These are phyloP conservation scores for Fusarium newnesense DNA, from an alignment of 2,329 filamentous ascomycete species.

Conservation along the genomic window DNA sequence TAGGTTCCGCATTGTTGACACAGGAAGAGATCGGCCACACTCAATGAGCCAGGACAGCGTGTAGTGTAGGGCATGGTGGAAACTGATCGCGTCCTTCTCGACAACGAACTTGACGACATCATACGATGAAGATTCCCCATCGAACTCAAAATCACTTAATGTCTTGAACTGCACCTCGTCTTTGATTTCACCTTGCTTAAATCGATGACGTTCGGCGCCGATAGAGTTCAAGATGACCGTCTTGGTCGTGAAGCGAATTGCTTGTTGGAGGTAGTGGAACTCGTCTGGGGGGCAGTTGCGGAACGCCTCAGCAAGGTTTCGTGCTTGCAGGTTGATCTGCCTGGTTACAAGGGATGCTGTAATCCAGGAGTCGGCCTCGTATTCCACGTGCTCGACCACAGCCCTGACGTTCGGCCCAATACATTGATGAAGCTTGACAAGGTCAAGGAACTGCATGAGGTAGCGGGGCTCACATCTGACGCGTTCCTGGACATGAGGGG, in stretches of 20 bases:
- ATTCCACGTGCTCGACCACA: constrained; percentile 95
- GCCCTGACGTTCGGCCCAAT: constrained; percentile 94
- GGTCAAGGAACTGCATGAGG: constrained; percentile 91
- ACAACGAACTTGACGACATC: constrained; percentile 87
- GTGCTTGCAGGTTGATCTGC: constrained; percentile 92
- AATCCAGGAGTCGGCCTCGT: constrained; percentile 98
- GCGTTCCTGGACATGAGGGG: constrained; percentile 86
- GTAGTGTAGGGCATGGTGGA: constrained; percentile 97
- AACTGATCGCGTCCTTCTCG: constrained; percentile 91
- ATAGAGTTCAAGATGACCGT: constrained; percentile 89
- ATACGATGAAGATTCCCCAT: constrained; percentile 65
- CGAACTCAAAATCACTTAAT: constrained; percentile 83
- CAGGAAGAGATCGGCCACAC: constrained; percentile 79
- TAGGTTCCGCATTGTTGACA: constrained; percentile 72
- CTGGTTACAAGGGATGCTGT: constrained; percentile 93
- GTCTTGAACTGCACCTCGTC: constrained; percentile 85
- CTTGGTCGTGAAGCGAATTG: constrained; percentile 80
- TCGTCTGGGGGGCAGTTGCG: constrained; percentile 74
- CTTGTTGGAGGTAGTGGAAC: constrained; percentile 71
- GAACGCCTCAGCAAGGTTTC: constrained; percentile 90
- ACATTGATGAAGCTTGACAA: constrained; percentile 95
- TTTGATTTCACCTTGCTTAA: constrained; percentile 88
- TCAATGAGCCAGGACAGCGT: constrained; percentile 96
- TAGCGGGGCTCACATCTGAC: constrained; percentile 88
- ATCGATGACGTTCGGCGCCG: constrained; percentile 87